Evolutionary conservation across 192 early-diverging fungal genomes (phyloP).

Genomic region (Fimicolochytrium jonesii): DNA sequence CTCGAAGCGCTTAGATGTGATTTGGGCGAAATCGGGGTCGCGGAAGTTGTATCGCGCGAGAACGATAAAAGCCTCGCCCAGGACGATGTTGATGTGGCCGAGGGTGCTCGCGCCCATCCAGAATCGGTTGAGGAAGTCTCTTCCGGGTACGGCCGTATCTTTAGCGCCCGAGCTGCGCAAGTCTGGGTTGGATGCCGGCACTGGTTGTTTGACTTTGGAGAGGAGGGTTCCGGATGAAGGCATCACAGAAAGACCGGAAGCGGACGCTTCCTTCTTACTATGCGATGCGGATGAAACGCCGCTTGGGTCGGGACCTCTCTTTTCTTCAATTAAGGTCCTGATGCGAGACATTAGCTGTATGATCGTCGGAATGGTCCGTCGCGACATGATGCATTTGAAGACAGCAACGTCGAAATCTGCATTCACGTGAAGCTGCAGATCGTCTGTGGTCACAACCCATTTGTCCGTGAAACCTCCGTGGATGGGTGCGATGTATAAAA

Average conservation of each 20-base stretch:
- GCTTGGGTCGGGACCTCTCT: slow-evolving; percentile 25
- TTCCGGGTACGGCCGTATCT: neutral
- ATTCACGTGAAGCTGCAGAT: neutral
- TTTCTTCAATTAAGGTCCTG: slow-evolving; percentile 52
- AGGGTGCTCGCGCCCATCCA: slow-evolving; percentile 5
- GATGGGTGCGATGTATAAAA: slow-evolving; percentile 55
- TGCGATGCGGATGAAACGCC: neutral
- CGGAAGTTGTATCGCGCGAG: slow-evolving; percentile 44
- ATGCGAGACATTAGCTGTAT: slow-evolving; percentile 46
- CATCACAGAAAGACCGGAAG: neutral
- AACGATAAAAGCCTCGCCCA: slow-evolving; percentile 28
- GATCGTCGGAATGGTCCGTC: slow-evolving; percentile 57
- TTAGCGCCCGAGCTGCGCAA: neutral
- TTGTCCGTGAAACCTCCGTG: slow-evolving; percentile 40
- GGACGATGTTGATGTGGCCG: slow-evolving; percentile 3
- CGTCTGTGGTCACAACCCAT: slow-evolving; percentile 30
- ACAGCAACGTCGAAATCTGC: slow-evolving; percentile 30
- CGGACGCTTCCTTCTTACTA: neutral
- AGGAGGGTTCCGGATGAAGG: neutral
- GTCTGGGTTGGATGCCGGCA: slow-evolving; percentile 1
- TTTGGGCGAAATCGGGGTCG: slow-evolving; percentile 44
- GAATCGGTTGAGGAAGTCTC: slow-evolving; percentile 1
- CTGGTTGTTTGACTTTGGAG: slow-evolving; percentile 1
- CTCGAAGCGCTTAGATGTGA: slow-evolving; percentile 22
- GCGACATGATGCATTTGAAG: slow-evolving; percentile 44